Evolutionary conservation across 306 rosid species (phyloP), one percentile per base, ranked within the genome.

Genomic region (Lithocarpus polystachyus): DNA sequence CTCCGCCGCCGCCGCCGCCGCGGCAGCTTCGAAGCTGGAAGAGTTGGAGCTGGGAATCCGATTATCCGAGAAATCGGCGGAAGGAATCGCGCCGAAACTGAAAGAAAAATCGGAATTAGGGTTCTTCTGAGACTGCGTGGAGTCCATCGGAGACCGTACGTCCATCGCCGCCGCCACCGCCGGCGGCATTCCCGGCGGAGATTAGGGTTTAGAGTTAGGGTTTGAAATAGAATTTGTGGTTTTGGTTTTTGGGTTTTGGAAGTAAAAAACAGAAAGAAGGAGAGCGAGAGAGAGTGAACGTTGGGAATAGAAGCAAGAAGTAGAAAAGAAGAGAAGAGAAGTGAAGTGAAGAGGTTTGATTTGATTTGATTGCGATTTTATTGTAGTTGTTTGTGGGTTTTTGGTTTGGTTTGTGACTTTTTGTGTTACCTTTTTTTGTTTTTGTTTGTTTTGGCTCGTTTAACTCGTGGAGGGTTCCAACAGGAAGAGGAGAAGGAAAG

Each of bases 161-260:
- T 83, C 87, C 56, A 81, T 84, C 60, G 90, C 82, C 79, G 91
- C 77, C 80, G 90, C 80, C 78, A 97, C 71, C 80, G 37, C 5
- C 53, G 53, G 80, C n/a, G 75, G 48, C 59, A 8, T 65, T n/a
- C 0, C 17, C 53, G 9, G 33, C 24, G 55, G 37, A 75, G 68
- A 76, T 81, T 78, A 85, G 92, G 90, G 83, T 81, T 68, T 61
- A 68, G 77, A 81, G 37, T 45, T 40, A 12, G 70, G 56, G 59
- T 56, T 75, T n/a, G 5, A 0, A 2, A 28, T 28, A 28, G 0
- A 28, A 28, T 20, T 20, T 20, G 6, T 6, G 53, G 17, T 59
- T 23, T 11, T 14, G 15, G 24, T n/a, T n/a, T n/a, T 13, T 48
- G 17, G 14, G 53, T 15, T 12, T 23, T 24, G 33, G 67, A 60